Conservation (phyloP, 2,329 filamentous ascomycete species). For the Boeremia lycopersici region DNA sequence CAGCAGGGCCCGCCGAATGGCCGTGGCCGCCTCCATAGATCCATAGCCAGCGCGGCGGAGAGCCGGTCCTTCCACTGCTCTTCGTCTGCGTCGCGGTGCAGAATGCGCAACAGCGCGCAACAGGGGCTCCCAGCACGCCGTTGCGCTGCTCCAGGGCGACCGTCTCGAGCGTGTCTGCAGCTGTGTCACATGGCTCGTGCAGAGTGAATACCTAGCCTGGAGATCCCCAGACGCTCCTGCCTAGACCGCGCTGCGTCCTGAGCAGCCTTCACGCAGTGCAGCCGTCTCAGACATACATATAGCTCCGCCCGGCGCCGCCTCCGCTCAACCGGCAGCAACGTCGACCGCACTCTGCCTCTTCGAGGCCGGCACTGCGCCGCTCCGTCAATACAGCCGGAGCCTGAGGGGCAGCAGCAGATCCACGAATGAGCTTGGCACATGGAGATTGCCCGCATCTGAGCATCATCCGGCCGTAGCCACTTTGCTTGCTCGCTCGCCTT, state of each 20-base stretch:
- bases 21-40: not conserved
- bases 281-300: not conserved
- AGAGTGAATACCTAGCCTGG: conserved; percentile 3
- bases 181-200: conserved; percentile 13
- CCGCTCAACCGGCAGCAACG: conserved; percentile 4
- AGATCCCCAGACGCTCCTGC: conserved; percentile 12
- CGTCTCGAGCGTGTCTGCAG: conserved; percentile 7
- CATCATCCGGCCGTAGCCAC: not conserved
- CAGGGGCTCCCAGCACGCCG: not conserved
- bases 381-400: conserved; percentile 1
- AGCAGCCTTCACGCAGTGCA: conserved; percentile 14
- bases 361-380: conserved; percentile 1
- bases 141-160: conserved; percentile 8
- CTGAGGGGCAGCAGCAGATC: not conserved
- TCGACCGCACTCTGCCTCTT: conserved; percentile 1
- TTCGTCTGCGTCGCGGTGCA: not conserved
- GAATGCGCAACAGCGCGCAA: not conserved
- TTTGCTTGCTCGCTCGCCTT: not conserved
- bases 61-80: not conserved
- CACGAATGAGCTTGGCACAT: conserved; percentile 13
- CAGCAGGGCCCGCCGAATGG: not conserved
- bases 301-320: conserved; percentile 1
- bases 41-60: not conserved
- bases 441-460: not conserved
- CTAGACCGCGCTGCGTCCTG: conserved; percentile 15